Base-by-base conservation (phyloP, 129 eudicot species). In the Pseudognaphalium luteoalbum region DNA sequence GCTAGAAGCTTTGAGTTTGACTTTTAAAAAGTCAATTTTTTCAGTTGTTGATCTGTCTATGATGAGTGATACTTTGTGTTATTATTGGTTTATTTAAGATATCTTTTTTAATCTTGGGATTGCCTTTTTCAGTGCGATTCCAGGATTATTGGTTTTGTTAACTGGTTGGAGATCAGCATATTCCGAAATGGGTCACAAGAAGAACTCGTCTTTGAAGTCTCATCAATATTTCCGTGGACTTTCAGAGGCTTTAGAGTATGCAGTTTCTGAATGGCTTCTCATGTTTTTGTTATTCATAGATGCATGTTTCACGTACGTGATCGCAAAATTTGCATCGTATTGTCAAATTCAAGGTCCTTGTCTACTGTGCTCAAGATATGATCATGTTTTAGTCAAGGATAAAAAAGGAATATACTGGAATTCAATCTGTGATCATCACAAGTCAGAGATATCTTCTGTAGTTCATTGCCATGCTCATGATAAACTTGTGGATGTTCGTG, bases 331-430 rank as follows among this genome's bases (percentile, higher is more conserved):
- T 84, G 96, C 98, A 42, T 82, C 83, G 41, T 83, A 83, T 80
- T 85, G 81, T 81, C 85, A 75, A n/a, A 80, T 93, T 83, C 88
- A 81, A 79, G 66, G 83, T 70, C 98, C 98, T 14, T 93, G 98
- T 83, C 54, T 90, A 76, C 75, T 93, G 6, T 93, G 98, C 81
- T 90, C 98, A 39, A 88, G 98, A 81, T 82, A 89, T 29, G 98
- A 93, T 83, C 95, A 90, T 78, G 82, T 90, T 76, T 52, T 93
- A 37, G 86, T 92, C 16, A 84, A 87, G 61, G 91, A 88, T 72
- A 85, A 84, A 70, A 72, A 28, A 17, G 90, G 87, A 50, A 78
- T 88, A 84, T 88, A 82, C 69, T 76, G 96, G 91, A 91, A 93
- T 82, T 85, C 90, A 29, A 81, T 93, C 8, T 93, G 98, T 84